phyloP scores from a whole-genome alignment of 2,329 filamentous ascomycete species.

The Zasmidium angulare region DNA sequence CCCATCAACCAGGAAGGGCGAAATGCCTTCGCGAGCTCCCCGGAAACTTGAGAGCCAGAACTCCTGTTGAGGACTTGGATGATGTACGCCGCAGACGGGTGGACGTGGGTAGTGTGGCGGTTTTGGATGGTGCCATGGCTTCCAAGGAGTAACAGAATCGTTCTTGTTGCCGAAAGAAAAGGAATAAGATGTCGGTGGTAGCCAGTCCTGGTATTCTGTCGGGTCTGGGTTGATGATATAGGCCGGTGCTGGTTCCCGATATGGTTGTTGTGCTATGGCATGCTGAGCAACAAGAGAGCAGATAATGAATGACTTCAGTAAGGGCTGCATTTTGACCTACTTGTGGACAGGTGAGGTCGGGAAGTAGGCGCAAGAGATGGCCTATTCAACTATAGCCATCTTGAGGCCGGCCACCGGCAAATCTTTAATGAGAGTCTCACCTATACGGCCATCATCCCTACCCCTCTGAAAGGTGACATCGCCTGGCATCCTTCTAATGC shows the following conservation, averaged over 20 bases:
- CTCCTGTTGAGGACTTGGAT: conserved; percentile 7
- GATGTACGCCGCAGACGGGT: conserved; percentile 10
- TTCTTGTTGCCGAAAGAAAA: conserved; percentile 15
- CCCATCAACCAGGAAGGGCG: conserved; percentile 58
- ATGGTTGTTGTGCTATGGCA: conserved; percentile 11
- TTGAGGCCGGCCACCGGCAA: neutral
- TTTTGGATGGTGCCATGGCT: conserved; percentile 7
- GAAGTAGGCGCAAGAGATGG: neutral
- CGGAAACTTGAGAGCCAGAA: conserved; percentile 72
- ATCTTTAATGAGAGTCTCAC: neutral
- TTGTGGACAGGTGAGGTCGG: neutral
- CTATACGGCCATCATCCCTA: neutral
- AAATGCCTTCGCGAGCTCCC: conserved; percentile 62
- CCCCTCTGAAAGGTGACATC: neutral
- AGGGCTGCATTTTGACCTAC: neutral
- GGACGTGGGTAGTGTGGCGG: conserved; percentile 5
- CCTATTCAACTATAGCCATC: neutral
- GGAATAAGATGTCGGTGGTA: conserved; percentile 12
- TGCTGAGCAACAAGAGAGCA: conserved; percentile 1
- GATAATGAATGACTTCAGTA: conserved; percentile 12
- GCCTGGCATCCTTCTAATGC: neutral
- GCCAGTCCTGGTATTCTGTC: conserved; percentile 11
- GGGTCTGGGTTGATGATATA: conserved; percentile 16
- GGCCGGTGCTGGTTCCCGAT: conserved; percentile 12
- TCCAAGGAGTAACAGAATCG: conserved; percentile 16